These are phyloP conservation scores for Penicillium samsonianum DNA, from an alignment of 495 filamentous ascomycete species.

Conservation along the genomic window DNA sequence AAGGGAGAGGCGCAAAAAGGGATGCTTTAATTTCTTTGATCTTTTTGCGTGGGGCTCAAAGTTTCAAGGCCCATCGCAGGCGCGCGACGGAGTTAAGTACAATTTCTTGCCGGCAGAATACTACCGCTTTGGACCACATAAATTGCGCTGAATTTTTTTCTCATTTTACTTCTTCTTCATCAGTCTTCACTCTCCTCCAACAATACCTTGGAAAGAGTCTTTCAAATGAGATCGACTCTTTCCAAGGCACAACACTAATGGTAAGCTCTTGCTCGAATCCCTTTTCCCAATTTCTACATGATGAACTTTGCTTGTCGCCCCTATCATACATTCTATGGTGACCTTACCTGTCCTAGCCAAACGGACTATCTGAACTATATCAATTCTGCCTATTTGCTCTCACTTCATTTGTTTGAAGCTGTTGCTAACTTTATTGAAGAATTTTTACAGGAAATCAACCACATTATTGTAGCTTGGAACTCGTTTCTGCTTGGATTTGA, in stretches of 20 bases:
- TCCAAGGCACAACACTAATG: slow-evolving; percentile 33
- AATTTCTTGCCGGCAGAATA: slow-evolving; percentile 26
- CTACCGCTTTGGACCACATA: slow-evolving; percentile 14
- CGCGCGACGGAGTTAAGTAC: slow-evolving; percentile 21
- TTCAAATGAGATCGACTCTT: slow-evolving; percentile 13
- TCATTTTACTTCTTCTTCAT: slow-evolving; percentile 11
- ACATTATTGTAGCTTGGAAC: slow-evolving; percentile 1
- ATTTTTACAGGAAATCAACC: slow-evolving; percentile 15
- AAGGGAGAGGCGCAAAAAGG: neutral
- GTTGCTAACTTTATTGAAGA: slow-evolving; percentile 37
- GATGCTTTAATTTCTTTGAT: slow-evolving; percentile 12
- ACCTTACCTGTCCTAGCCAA: slow-evolving; percentile 89
- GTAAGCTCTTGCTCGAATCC: slow-evolving; percentile 33
- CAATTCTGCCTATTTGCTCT: slow-evolving; percentile 19
- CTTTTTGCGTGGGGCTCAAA: slow-evolving; percentile 24
- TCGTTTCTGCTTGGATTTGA: neutral
- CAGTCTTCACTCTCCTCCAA: slow-evolving; percentile 11
- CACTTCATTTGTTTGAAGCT: slow-evolving; percentile 16
- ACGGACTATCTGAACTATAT: slow-evolving; percentile 72
- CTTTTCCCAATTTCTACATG: slow-evolving; percentile 49
- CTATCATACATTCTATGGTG: slow-evolving; percentile 87
- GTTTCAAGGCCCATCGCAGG: slow-evolving; percentile 15
- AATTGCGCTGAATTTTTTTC: slow-evolving; percentile 11
- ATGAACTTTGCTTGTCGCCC: slow-evolving; percentile 92
- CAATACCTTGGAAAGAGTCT: slow-evolving; percentile 16